Percentiles rank a stretch among this genome's conserved stretches.
Conservation (phyloP, 1,284 basidiomycete genomes). For the Moesziomyces parantarcticus region DNA sequence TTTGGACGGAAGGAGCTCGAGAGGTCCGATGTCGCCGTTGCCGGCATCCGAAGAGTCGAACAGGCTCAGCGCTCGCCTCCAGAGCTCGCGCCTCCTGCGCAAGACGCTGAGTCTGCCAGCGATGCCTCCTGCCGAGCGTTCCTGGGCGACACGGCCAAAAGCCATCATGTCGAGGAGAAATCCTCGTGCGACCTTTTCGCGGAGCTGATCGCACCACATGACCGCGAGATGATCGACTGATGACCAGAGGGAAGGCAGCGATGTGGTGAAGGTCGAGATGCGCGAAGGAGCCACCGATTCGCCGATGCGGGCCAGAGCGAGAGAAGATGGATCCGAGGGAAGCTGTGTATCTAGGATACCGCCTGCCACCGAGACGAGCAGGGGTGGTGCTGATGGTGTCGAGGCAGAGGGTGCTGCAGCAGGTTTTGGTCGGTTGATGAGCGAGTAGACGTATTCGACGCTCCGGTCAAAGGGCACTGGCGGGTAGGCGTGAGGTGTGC, state of each 20-base stretch:
- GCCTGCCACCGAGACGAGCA: conserved; percentile 88
- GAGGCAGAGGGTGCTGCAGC: background rate
- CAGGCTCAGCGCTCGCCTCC: conserved; percentile 47
- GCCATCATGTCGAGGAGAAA: conserved; percentile 51
- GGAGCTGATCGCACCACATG: conserved; percentile 98
- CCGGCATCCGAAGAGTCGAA: conserved; percentile 36
- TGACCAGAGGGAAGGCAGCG: conserved; percentile 89
- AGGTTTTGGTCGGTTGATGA: conserved; percentile 60
- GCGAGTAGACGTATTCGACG: conserved; percentile 79
- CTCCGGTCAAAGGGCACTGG: conserved; percentile 86
- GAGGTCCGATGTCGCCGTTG: conserved; percentile 28
- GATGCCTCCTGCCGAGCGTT: conserved; percentile 23
- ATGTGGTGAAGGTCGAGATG: conserved; percentile 76
- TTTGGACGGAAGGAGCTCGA: conserved; percentile 12
- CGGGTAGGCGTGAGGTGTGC: conserved; percentile 87
- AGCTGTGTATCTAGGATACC: conserved; percentile 92
- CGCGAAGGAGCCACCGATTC: conserved; percentile 66
- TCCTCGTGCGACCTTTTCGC: conserved; percentile 79
- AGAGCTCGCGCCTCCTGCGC: conserved; percentile 50
- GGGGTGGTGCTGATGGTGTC: conserved; percentile 51
- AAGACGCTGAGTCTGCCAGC: conserved; percentile 17
- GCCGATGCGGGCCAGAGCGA: conserved; percentile 70
- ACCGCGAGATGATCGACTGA: conserved; percentile 95
- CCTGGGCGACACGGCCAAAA: conserved; percentile 38
- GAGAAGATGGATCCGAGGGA: conserved; percentile 86